Conservation (phyloP, 2,329 filamentous ascomycete species). For the Colletotrichum theobromicola region DNA sequence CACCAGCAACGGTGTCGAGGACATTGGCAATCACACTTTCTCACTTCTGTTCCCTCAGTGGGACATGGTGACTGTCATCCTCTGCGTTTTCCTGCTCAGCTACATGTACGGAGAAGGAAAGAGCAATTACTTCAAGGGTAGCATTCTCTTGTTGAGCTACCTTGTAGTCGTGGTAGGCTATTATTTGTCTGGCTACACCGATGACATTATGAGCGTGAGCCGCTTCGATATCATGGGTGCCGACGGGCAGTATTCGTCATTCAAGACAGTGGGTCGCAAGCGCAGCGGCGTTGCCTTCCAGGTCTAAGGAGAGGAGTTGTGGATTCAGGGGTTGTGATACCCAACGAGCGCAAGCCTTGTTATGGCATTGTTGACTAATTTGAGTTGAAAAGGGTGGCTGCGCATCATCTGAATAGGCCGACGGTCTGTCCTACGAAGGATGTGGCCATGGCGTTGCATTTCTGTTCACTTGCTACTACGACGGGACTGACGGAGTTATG, state of each 20-base stretch:
- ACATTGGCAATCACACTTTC: conserved; percentile 68
- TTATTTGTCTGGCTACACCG: conserved; percentile 74
- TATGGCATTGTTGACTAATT: neutral
- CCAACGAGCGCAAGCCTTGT: neutral
- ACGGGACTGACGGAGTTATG: conserved; percentile 4
- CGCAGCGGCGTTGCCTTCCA: conserved; percentile 41
- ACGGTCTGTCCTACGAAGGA: neutral
- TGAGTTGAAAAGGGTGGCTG: neutral
- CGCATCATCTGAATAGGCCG: neutral
- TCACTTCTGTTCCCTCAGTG: conserved; percentile 96
- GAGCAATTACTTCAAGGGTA: conserved; percentile 99
- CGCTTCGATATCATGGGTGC: conserved; percentile 60
- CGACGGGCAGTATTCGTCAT: conserved; percentile 55
- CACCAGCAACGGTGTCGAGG: conserved; percentile 39
- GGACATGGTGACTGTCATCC: conserved; percentile 97
- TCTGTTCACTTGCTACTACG: neutral
- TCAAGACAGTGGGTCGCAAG: conserved; percentile 59
- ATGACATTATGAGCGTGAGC: conserved; percentile 46
- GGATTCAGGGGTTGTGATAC: neutral
- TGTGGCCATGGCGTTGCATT: neutral
- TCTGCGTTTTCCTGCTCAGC: conserved; percentile 94
- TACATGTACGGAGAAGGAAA: conserved; percentile 99
- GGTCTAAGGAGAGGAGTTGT: neutral
- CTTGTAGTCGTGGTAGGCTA: conserved; percentile 91
- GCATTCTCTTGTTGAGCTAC: conserved; percentile 91